Percentiles rank a stretch among this genome's conserved stretches.
These are phyloP conservation scores for Mrakia blollopis DNA, from an alignment of 768 basidiomycete species.

Conservation along the genomic window DNA sequence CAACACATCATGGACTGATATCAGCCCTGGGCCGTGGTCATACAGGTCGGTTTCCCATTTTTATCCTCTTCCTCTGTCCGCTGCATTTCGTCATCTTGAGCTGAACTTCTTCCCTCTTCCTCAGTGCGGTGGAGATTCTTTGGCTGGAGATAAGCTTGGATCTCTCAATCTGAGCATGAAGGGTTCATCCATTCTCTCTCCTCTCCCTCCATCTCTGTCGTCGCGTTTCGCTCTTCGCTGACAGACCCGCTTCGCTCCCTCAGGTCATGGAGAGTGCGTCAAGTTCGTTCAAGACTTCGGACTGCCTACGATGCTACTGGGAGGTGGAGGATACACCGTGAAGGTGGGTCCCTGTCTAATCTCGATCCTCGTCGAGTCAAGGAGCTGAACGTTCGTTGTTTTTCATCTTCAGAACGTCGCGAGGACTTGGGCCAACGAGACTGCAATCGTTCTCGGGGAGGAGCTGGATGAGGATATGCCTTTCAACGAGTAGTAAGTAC, in stretches of 20 bases:
- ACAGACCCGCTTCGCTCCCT: too few species aligned
- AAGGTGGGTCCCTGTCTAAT: not conserved
- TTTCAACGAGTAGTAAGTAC: conserved; percentile 45
- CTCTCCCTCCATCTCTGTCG: too few species aligned
- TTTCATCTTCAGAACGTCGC: conserved; percentile 69
- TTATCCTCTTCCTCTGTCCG: too few species aligned
- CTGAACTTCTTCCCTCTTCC: not conserved
- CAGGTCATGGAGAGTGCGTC: conserved; percentile 85
- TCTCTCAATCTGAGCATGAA: conserved; percentile 28
- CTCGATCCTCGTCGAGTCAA: not conserved
- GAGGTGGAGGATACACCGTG: conserved; percentile 94
- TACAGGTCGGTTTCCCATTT: conserved; percentile 52
- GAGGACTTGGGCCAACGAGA: conserved; percentile 92
- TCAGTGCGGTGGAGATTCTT: conserved; percentile 89
- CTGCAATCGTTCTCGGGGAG: conserved; percentile 85
- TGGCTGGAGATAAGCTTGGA: conserved; percentile 74
- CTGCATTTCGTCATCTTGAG: not conserved
- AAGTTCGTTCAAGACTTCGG: conserved; percentile 75
- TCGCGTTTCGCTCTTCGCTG: too few species aligned
- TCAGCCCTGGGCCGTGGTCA: conserved; percentile 75
- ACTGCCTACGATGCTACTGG: conserved; percentile 82
- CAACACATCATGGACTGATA: conserved; percentile 80
- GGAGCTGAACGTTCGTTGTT: not conserved
- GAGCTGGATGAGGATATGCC: conserved; percentile 53
- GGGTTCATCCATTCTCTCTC: conserved; percentile 41